Evolutionary conservation across 176 grass and related monocot genomes (phyloP), one percentile per base, ranked within the genome.

Genomic region (Rhynchospora pubera): DNA sequence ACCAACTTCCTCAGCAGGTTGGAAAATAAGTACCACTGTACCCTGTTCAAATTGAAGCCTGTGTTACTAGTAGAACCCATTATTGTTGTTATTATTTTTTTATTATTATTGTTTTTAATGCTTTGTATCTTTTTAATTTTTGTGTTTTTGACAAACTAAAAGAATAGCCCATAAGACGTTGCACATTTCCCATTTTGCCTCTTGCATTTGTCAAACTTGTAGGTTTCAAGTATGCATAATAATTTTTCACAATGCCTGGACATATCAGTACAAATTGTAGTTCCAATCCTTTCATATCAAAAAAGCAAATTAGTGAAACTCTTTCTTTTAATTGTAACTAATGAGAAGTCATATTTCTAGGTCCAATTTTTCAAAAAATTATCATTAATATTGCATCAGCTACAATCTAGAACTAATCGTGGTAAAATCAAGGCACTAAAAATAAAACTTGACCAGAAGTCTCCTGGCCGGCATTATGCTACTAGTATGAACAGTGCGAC

Each of bases 1-100:
- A 42, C 84, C 92, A 10, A 88, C 90, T 91, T 97, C 92, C 78
- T 97, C 92, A 45, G 95, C 95, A 79, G 95, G 95, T 88, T 94
- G 95, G 85, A 97, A 97, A 84, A 97, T 51, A 73, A 94, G 85
- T 16, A 89, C 62, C 21, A 89, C 88, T 14, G 95, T 94, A 53
- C 95, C 95, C 95, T 97, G 63, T 84, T 77, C 16, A 81, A 69
- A 86, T 84, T 8, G 63, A 72, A 84, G 85, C 26, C 46, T 43
- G 10, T 13, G 2, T 76, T 76, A 76, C 48, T 9, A 32, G 48
- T 53, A 48, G 48, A 45, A 70, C 6, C 1, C 7, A 39, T 39
- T 39, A 39, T 39, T n/a, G n/a, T n/a, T n/a, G n/a, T n/a, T n/a
- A n/a, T n/a, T n/a, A n/a, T n/a, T n/a, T n/a, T n/a, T n/a, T n/a